Conservation (phyloP, 345 rosid species). For the Clausena lansium region DNA sequence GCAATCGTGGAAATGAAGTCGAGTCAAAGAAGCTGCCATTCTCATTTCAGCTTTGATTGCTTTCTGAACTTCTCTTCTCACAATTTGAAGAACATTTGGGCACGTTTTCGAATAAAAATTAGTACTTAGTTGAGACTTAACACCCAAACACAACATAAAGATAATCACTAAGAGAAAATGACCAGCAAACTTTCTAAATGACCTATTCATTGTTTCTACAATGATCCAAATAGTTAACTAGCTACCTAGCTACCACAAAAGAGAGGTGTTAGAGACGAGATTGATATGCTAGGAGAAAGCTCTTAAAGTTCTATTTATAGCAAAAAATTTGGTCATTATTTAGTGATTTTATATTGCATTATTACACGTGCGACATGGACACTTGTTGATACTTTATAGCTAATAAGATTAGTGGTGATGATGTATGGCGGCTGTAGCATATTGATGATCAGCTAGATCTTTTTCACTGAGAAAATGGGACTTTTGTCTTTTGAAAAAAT, state of each 20-base stretch:
- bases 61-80: constrained; percentile 36
- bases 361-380: background rate
- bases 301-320: constrained; percentile 26
- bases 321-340: background rate
- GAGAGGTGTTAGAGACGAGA: background rate
- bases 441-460: constrained; percentile 10
- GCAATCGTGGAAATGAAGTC: constrained; percentile 75
- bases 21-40: constrained; percentile 70
- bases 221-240: background rate
- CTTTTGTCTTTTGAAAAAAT: too few species aligned
- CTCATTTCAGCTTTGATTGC: constrained; percentile 57
- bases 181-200: constrained; percentile 14
- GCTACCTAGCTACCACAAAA: background rate
- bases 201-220: constrained; percentile 27
- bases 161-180: constrained; percentile 20
- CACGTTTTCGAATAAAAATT: constrained; percentile 50
- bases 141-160: constrained; percentile 33
- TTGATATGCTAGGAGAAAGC: background rate
- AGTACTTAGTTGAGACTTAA: constrained; percentile 44
- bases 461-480: background rate
- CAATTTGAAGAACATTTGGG: constrained; percentile 43
- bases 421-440: constrained; percentile 39
- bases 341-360: constrained; percentile 1
- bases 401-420: constrained; percentile 30
- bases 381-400: background rate